phyloP scores from a whole-genome alignment of 169 alveolate species.

The Nephromyces sp. region DNA sequence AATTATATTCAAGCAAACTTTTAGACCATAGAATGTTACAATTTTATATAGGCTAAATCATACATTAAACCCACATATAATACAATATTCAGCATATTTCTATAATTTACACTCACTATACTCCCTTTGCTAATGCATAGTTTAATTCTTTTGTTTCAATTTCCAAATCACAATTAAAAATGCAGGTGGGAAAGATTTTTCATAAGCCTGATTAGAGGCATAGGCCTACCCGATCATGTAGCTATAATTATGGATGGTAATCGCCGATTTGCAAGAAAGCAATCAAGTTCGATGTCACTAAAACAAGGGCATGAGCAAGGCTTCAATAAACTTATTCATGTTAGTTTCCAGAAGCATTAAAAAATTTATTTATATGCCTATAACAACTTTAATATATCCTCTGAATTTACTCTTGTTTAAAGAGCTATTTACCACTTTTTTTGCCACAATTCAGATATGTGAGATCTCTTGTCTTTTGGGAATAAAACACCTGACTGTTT shows the following conservation, averaged over 20 bases:
- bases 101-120: too few species aligned
- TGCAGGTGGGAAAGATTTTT: conserved; percentile 5
- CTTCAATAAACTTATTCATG: conserved; percentile 35
- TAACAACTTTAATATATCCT: not conserved
- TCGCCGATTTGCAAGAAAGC: conserved; percentile 65
- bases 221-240: conserved; percentile 29
- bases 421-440: too few species aligned
- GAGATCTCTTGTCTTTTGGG: conserved; percentile 55
- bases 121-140: too few species aligned
- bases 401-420: not conserved
- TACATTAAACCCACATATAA: too few species aligned
- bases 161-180: too few species aligned
- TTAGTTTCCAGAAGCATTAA: conserved; percentile 2
- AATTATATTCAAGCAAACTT: too few species aligned
- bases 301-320: conserved; percentile 55
- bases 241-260: conserved; percentile 84
- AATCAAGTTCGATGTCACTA: conserved; percentile 35
- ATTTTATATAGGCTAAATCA: too few species aligned
- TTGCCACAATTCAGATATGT: conserved; percentile 48
- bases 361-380: not conserved
- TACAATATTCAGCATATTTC: too few species aligned
- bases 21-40: too few species aligned
- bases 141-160: too few species aligned
- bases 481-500: conserved; percentile 58
- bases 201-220: not conserved